Percentiles rank a stretch among this genome's conserved stretches.
phyloP scores from a whole-genome alignment of 73 alveolate species.

The Breviolum minutum region DNA sequence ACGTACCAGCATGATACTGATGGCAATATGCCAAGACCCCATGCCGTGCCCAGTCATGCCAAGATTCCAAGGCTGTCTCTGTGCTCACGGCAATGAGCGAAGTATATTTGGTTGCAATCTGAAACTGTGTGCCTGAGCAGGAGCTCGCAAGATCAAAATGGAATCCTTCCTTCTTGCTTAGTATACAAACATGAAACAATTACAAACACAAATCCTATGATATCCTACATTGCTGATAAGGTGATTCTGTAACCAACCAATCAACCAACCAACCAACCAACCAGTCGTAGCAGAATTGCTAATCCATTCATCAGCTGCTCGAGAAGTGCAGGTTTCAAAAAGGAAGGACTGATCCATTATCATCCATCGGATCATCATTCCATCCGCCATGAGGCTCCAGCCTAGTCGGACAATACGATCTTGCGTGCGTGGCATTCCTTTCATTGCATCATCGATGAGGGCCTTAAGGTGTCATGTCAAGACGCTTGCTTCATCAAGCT shows the following conservation, averaged over 20 bases:
- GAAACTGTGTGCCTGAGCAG: slow-evolving; percentile 8
- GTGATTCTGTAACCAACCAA: too few relatives aligned
- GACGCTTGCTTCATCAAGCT: background rate
- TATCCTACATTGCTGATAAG: too few relatives aligned
- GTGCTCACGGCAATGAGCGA: slow-evolving; percentile 35
- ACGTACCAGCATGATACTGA: too few relatives aligned
- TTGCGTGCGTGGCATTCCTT: background rate
- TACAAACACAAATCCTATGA: too few relatives aligned
- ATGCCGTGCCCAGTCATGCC: background rate
- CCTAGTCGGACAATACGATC: slow-evolving; percentile 25
- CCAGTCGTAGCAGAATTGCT: too few relatives aligned
- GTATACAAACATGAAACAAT: too few relatives aligned
- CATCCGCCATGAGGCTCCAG: background rate
- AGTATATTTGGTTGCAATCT: slow-evolving; percentile 14
- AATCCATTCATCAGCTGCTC: too few relatives aligned
- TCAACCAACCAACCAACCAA: too few relatives aligned
- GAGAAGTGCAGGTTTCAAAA: too few relatives aligned
- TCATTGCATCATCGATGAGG: slow-evolving; percentile 27
- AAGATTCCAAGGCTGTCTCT: background rate
- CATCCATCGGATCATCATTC: too few relatives aligned
- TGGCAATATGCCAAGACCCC: background rate
- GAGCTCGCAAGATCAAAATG: background rate
- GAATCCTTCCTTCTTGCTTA: too few relatives aligned
- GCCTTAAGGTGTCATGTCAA: background rate
- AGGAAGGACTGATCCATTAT: too few relatives aligned